Conservation (phyloP, 441 rosid species). For the Populus trichocarpa region DNA sequence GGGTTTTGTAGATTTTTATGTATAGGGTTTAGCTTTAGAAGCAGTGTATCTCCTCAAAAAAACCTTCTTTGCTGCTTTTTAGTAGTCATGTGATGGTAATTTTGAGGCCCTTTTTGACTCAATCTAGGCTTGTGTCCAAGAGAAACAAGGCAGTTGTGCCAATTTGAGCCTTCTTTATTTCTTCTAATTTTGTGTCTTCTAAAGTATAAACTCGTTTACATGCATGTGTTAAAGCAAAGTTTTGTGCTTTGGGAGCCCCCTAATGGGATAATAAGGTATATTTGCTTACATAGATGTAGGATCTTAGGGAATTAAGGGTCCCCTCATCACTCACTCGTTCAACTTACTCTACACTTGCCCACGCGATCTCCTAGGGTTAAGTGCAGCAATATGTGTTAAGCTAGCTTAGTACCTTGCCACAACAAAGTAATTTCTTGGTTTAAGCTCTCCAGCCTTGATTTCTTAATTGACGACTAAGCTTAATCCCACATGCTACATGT, state of each 20-base stretch:
- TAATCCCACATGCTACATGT: constrained; percentile 64
- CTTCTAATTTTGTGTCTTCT: constrained; percentile 11
- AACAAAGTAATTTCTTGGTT: constrained; percentile 34
- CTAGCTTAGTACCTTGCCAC: constrained; percentile 3
- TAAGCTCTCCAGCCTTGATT: constrained; percentile 21
- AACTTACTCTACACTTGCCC: constrained; percentile 21
- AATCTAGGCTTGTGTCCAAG: constrained; percentile 37
- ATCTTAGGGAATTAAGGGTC: constrained; percentile 28
- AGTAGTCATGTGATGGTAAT: constrained; percentile 30
- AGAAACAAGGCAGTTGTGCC: constrained; percentile 32
- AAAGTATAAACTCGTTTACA: constrained; percentile 23
- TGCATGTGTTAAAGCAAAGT: constrained; percentile 18
- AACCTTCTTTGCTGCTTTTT: constrained; percentile 38
- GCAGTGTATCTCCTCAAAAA: constrained; percentile 27
- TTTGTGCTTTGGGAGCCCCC: constrained; percentile 16
- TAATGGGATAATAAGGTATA: background rate
- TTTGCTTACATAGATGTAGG: constrained; percentile 34
- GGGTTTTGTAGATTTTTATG: constrained; percentile 17
- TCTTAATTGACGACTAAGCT: constrained; percentile 45
- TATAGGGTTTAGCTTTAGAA: constrained; percentile 9
- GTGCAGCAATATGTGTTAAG: constrained; percentile 25
- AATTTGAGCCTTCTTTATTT: constrained; percentile 6
- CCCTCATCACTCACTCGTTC: constrained; percentile 17
- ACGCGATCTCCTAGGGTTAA: constrained; percentile 41
- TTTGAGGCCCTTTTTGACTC: constrained; percentile 42